phyloP scores from a whole-genome alignment of 805 yeast genomes.

The Wickerhamiella allomyrinae region DNA sequence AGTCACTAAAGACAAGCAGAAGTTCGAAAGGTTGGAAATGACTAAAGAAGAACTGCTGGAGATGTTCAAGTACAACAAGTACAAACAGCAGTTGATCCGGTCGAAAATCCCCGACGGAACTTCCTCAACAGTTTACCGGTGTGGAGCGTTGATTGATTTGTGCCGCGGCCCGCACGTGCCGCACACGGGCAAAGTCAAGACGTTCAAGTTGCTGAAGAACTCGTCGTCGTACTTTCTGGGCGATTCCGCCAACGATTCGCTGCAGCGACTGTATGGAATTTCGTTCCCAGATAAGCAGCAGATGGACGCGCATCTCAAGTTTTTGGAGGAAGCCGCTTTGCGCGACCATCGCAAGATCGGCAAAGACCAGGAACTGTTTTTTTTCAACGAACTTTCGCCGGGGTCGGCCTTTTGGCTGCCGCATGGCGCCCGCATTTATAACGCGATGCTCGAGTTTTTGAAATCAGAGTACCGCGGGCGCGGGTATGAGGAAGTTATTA shows the following conservation, averaged over 20 bases:
- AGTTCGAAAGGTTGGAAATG: conserved; percentile 83
- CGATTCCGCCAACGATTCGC: conserved; percentile 80
- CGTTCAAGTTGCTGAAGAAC: conserved; percentile 85
- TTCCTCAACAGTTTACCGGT: conserved; percentile 90
- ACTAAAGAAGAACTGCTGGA: conserved; percentile 79
- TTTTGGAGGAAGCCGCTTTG: conserved; percentile 87
- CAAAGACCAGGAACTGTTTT: conserved; percentile 87
- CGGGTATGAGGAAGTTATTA: conserved; percentile 95
- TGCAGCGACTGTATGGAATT: conserved; percentile 95
- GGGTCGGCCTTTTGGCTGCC: conserved; percentile 99
- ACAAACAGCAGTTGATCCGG: conserved; percentile 74
- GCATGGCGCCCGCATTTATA: conserved; percentile 96
- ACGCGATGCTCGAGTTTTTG: conserved; percentile 65
- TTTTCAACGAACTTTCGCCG: conserved; percentile 93
- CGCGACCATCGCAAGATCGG: conserved; percentile 93
- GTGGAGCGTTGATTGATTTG: conserved; percentile 93
- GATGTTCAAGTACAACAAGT: conserved; percentile 93
- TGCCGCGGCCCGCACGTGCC: conserved; percentile 98
- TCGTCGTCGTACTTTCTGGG: conserved; percentile 94
- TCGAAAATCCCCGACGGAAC: conserved; percentile 93
- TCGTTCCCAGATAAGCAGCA: conserved; percentile 96
- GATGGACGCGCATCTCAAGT: conserved; percentile 88
- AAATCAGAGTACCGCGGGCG: conserved; percentile 78
- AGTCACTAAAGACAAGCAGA: conserved; percentile 90
- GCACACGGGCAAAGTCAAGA: conserved; percentile 91